phyloP scores from a whole-genome alignment of 441 rosid genomes.

The California macrophylla region DNA sequence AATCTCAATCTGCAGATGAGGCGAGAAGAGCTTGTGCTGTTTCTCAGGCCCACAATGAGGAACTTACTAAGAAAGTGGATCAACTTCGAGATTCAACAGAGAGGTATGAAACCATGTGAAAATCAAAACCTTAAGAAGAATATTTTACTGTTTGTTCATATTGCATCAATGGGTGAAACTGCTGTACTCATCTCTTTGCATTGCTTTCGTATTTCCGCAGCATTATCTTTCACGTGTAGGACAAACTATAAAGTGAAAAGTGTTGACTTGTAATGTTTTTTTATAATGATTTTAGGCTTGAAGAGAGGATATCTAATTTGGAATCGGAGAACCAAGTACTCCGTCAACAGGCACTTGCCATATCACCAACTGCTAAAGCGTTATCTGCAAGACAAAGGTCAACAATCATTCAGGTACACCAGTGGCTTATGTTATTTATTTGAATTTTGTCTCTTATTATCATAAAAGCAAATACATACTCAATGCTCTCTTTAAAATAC shows the following conservation, averaged over 20 bases:
- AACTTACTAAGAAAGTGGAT: conserved; percentile 60
- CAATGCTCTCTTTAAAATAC: conserved; percentile 23
- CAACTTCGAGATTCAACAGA: conserved; percentile 94
- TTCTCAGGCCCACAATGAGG: conserved; percentile 62
- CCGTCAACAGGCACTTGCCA: conserved; percentile 89
- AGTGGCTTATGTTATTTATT: conserved; percentile 5
- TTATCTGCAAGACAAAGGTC: conserved; percentile 60
- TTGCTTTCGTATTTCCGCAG: neutral
- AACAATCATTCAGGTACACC: conserved; percentile 55
- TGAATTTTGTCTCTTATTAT: neutral
- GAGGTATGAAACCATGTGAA: conserved; percentile 46
- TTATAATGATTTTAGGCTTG: conserved; percentile 36
- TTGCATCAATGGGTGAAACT: neutral
- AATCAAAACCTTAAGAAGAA: neutral
- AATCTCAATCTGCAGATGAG: conserved; percentile 55
- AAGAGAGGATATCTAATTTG: conserved; percentile 88
- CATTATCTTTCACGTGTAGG: neutral
- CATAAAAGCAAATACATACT: conserved; percentile 20
- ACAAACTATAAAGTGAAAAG: neutral
- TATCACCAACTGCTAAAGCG: conserved; percentile 86
- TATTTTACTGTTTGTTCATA: neutral
- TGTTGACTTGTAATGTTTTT: neutral
- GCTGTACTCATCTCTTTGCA: neutral
- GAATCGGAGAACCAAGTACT: conserved; percentile 99
- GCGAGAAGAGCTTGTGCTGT: conserved; percentile 47